Conservation (phyloP, 177 flowering plant species). For the Vitis hybrid region DNA sequence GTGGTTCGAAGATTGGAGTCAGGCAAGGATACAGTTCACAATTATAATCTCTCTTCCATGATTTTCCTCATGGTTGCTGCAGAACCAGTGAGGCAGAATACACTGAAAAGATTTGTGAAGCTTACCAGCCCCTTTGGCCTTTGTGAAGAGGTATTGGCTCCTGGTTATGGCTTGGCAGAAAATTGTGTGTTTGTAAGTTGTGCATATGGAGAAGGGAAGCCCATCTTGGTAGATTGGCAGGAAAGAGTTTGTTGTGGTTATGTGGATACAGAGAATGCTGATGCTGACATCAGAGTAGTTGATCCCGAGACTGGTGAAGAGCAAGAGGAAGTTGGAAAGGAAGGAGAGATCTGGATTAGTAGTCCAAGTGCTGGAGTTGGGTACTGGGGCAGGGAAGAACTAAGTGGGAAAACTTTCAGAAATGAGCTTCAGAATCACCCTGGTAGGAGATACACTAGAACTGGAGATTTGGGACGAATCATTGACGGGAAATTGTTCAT, state of each 20-base stretch:
- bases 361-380: conserved; percentile 86
- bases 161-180: conserved; percentile 86
- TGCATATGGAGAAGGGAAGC: conserved; percentile 68
- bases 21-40: conserved; percentile 35
- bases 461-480: conserved; percentile 75
- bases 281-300: conserved; percentile 67
- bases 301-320: conserved; percentile 65
- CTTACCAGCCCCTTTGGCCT: conserved; percentile 58
- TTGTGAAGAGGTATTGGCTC: conserved; percentile 69
- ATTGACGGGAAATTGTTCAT: conserved; percentile 64
- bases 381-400: conserved; percentile 72
- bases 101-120: conserved; percentile 61
- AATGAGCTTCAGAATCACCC: conserved; percentile 44
- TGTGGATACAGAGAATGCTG: conserved; percentile 36
- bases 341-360: conserved; percentile 86
- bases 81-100: conserved; percentile 79
- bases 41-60: conserved; percentile 70
- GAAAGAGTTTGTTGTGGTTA: conserved; percentile 84
- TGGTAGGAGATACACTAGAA: conserved; percentile 53
- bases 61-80: conserved; percentile 82
- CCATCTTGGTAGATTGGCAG: conserved; percentile 76
- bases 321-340: conserved; percentile 53
- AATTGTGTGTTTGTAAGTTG: conserved; percentile 82
- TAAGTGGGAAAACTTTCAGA: conserved; percentile 53
- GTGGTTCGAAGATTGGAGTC: conserved; percentile 59